Conservation (phyloP, 768 basidiomycete species). For the Macrolepiota dolichaula region DNA sequence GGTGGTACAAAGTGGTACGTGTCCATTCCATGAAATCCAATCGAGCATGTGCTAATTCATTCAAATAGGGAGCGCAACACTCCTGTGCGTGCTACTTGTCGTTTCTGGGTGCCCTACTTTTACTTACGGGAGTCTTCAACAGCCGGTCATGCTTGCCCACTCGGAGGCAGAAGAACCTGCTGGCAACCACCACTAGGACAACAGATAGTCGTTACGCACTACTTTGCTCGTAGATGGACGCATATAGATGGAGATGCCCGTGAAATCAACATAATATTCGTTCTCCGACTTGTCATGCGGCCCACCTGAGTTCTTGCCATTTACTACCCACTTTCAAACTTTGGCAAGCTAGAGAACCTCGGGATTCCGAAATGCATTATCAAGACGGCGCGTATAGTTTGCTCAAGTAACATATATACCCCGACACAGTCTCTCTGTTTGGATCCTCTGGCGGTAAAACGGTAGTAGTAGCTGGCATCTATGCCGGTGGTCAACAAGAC, state of each 20-base stretch:
- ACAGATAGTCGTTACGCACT: neutral
- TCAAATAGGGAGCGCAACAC: conserved; percentile 70
- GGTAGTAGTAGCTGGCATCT: neutral
- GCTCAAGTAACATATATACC: conserved; percentile 5
- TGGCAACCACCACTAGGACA: conserved; percentile 29
- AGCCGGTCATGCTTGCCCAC: conserved; percentile 63
- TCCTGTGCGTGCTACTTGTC: conserved; percentile 51
- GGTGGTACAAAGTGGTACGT: conserved; percentile 96
- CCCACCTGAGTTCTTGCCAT: neutral
- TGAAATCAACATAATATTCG: neutral
- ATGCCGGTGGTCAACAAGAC: neutral
- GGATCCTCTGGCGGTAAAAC: neutral
- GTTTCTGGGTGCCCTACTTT: neutral
- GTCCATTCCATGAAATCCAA: neutral
- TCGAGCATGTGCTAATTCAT: conserved; percentile 2
- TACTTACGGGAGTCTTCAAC: conserved; percentile 13
- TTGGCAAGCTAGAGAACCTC: too few species aligned
- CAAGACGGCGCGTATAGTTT: neutral
- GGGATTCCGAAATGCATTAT: neutral
- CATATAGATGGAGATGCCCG: neutral
- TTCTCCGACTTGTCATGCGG: neutral
- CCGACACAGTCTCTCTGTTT: neutral
- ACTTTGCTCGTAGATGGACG: neutral
- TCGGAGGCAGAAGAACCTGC: conserved; percentile 61
- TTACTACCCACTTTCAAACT: neutral